These are phyloP conservation scores for Halenospora varia DNA, from an alignment of 495 filamentous ascomycete species.

Conservation along the genomic window DNA sequence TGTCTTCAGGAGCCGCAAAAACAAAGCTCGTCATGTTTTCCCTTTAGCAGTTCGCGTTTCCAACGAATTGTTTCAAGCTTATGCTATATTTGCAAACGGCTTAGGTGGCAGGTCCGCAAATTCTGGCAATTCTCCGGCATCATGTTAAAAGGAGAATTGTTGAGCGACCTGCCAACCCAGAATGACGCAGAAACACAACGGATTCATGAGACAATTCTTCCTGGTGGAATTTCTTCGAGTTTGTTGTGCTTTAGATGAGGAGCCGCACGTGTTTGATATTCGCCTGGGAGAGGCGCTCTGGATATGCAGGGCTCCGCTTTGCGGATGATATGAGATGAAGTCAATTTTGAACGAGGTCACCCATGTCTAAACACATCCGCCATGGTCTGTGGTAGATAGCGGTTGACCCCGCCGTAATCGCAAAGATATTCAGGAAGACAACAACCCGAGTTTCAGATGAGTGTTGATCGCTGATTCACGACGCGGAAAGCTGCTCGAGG, in stretches of 20 bases:
- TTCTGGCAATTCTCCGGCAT: background rate
- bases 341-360: background rate
- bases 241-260: background rate
- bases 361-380: background rate
- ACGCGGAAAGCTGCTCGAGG: background rate
- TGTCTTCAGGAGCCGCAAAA: too few relatives aligned
- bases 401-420: background rate
- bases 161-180: background rate
- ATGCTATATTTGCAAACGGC: constrained; percentile 1
- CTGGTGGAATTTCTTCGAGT: background rate
- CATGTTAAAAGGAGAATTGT: background rate
- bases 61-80: background rate
- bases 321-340: background rate
- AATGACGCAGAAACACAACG: background rate
- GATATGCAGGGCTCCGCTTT: background rate
- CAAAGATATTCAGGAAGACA: background rate
- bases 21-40: too few relatives aligned
- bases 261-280: background rate
- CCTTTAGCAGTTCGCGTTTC: too few relatives aligned
- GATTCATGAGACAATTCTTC: background rate
- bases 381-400: background rate
- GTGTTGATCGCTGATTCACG: too few relatives aligned
- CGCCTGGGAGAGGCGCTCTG: background rate
- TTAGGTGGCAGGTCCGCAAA: background rate
- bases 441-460: background rate